Evolutionary conservation across 2,329 filamentous ascomycete species (phyloP).

Genomic region (Orbilia ellipsospora): DNA sequence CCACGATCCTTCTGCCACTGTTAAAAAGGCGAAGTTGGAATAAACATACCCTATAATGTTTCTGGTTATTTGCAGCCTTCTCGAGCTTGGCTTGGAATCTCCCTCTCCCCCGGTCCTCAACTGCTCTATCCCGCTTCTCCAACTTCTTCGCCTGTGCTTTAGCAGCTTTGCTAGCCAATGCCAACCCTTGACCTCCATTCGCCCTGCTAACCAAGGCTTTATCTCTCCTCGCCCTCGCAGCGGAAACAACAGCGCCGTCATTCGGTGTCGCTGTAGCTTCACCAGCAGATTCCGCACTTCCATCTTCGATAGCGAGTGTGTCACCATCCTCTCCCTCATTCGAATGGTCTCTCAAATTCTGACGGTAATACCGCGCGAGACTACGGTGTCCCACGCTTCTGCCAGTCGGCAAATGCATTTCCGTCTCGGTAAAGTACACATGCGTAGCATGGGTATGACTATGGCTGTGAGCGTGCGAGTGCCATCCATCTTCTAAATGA

Average conservation of each 20-base stretch:
- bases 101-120: conserved; percentile 72
- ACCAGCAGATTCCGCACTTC: conserved; percentile 63
- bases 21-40: too few relatives aligned
- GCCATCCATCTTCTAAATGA: conserved; percentile 79
- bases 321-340: conserved; percentile 67
- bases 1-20: too few relatives aligned
- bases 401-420: conserved; percentile 90
- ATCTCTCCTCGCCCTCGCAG: conserved; percentile 62
- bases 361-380: conserved; percentile 85
- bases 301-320: conserved; percentile 65
- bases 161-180: conserved; percentile 79
- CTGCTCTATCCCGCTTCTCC: conserved; percentile 76
- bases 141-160: conserved; percentile 74
- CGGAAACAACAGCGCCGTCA: conserved; percentile 54
- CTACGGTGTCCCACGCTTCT: conserved; percentile 90
- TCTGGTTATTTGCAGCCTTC: conserved; percentile 79
- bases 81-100: conserved; percentile 77
- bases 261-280: not conserved
- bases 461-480: conserved; percentile 77
- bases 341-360: conserved; percentile 75
- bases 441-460: conserved; percentile 72
- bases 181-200: conserved; percentile 79
- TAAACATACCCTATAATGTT: conserved; percentile 64
- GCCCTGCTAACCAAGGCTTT: conserved; percentile 73
- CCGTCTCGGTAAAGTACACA: conserved; percentile 87